Conservation (phyloP, 164 flowering plant species). For the Nymphaea colorata region DNA sequence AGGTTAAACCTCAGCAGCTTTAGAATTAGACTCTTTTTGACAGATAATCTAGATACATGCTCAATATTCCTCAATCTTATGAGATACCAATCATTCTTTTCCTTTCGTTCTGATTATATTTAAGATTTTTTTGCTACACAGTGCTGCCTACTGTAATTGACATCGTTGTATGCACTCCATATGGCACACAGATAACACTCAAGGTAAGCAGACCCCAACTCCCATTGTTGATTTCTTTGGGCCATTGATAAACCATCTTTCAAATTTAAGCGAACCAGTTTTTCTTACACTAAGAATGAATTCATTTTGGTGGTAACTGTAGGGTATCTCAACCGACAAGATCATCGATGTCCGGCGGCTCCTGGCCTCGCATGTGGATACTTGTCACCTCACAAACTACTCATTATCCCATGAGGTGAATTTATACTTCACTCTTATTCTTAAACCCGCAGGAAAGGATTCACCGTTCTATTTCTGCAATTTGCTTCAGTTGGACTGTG, state of each 20-base stretch:
- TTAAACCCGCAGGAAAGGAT: not conserved
- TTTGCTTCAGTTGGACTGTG: not conserved
- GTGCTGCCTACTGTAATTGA: constrained; percentile 58
- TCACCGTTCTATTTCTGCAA: not conserved
- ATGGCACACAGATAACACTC: constrained; percentile 60
- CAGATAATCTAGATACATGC: too few species aligned
- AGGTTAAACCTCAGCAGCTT: too few species aligned
- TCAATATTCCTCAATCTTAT: too few species aligned
- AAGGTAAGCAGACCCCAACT: constrained; percentile 35
- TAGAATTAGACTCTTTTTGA: too few species aligned
- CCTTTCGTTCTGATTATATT: not conserved
- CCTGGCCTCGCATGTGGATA: constrained; percentile 61
- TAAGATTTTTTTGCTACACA: not conserved
- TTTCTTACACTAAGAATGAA: too few species aligned
- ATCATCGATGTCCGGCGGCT: constrained; percentile 72
- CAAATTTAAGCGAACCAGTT: not conserved
- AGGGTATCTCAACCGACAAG: constrained; percentile 97
- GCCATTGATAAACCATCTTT: not conserved
- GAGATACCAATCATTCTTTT: not conserved
- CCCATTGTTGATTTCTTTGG: not conserved
- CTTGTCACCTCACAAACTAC: constrained; percentile 85
- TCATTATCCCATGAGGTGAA: constrained; percentile 80
- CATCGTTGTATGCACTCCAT: constrained; percentile 67
- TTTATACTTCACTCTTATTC: too few species aligned
- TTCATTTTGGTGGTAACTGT: constrained; percentile 4